These are phyloP conservation scores for Peronosclerospora sorghi DNA, from an alignment of 352 stramenopile genomes.

Conservation along the genomic window DNA sequence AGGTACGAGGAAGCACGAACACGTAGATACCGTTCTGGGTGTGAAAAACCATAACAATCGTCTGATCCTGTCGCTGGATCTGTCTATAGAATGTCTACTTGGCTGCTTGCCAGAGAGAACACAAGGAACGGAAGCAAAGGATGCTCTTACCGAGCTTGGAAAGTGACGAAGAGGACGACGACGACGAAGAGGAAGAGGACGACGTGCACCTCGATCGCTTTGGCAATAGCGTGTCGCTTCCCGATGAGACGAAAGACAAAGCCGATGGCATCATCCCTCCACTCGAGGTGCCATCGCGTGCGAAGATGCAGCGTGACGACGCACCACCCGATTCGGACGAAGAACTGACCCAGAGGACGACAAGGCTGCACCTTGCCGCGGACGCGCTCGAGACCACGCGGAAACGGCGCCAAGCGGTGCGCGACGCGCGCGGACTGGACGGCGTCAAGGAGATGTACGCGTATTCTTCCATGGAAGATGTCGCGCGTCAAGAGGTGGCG, in stretches of 20 bases:
- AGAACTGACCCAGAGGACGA: constrained; percentile 41
- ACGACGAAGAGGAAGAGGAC: constrained; percentile 28
- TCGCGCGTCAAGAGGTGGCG: constrained; percentile 42
- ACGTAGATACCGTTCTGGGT: no score
- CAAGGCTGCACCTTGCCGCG: constrained; percentile 43
- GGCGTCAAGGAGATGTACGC: constrained; percentile 26
- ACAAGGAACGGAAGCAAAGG: constrained; percentile 35
- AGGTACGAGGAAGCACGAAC: constrained; percentile 25
- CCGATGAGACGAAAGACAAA: constrained; percentile 5
- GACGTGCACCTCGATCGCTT: constrained; percentile 22
- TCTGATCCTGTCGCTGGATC: constrained; percentile 6
- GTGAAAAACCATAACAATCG: no score
- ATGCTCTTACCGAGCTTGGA: constrained; percentile 54
- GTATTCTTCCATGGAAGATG: constrained; percentile 62
- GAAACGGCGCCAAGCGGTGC: constrained; percentile 35
- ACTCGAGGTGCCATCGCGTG: no score
- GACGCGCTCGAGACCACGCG: constrained; percentile 55
- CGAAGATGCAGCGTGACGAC: constrained; percentile 11
- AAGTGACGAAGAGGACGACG: constrained; percentile 28
- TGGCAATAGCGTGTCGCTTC: constrained; percentile 18
- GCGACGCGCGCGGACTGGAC: constrained; percentile 9
- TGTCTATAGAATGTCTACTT: constrained; percentile 42
- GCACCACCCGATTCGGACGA: constrained; percentile 38
- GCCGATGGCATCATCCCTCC: no score
- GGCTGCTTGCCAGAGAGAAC: constrained; percentile 48